Percentiles rank a stretch among this genome's conserved stretches.
Conservation (phyloP, 208 protist species). For the Leishmania braziliensis region DNA sequence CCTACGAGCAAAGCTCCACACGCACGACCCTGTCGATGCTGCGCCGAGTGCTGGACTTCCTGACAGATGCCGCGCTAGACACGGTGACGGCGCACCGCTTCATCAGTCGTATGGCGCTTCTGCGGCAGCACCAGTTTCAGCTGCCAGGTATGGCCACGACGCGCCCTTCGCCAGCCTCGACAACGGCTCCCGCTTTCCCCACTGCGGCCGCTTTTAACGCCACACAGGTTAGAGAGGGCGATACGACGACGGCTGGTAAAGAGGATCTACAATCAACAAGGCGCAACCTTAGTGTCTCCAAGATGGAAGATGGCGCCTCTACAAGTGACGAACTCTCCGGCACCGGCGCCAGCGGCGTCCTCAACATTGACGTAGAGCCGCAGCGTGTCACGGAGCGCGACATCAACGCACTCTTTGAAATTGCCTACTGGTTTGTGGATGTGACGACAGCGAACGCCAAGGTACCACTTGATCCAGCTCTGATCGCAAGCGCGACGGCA, state of each 20-base stretch:
- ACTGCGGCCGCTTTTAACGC: neutral
- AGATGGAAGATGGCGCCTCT: neutral
- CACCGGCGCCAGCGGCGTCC: slow-evolving; percentile 4
- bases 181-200: neutral
- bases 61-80: slow-evolving; percentile 80
- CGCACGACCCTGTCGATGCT: slow-evolving; percentile 72
- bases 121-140: slow-evolving; percentile 53
- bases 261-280: no score
- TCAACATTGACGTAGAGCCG: slow-evolving; percentile 16
- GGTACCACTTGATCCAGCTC: slow-evolving; percentile 44
- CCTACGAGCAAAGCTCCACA: slow-evolving; percentile 74
- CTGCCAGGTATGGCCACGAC: slow-evolving; percentile 28
- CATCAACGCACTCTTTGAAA: slow-evolving; percentile 78
- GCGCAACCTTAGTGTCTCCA: neutral
- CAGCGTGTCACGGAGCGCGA: slow-evolving; percentile 63
- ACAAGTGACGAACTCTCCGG: neutral
- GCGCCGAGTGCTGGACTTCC: slow-evolving; percentile 61
- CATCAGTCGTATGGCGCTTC: slow-evolving; percentile 60
- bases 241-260: neutral
- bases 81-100: slow-evolving; percentile 68
- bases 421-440: slow-evolving; percentile 84
- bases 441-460: slow-evolving; percentile 68
- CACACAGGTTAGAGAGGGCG: neutral
- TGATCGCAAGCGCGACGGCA: slow-evolving; percentile 11
- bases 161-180: neutral